Evolutionary conservation across 2,329 filamentous ascomycete genomes (phyloP).

Genomic region (Samsoniella hepiali): DNA sequence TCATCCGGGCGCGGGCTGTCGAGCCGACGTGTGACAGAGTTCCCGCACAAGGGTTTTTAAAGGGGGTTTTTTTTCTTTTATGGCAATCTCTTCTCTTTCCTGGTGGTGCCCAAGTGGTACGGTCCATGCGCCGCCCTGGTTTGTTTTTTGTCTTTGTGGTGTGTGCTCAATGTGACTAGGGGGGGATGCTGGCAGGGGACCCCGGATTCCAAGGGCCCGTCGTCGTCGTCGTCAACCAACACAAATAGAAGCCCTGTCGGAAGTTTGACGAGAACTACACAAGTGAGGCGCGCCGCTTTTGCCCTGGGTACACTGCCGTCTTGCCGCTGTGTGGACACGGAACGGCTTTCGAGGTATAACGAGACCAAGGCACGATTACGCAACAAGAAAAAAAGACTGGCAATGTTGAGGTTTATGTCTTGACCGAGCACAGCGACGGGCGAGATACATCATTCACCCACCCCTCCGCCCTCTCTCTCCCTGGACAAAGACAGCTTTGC

Average conservation of each 20-base stretch:
- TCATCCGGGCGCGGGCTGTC: not conserved
- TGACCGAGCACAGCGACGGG: not conserved
- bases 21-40: not conserved
- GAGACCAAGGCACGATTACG: too few relatives aligned
- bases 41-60: not conserved
- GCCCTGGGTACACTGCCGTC: too few relatives aligned
- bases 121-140: not conserved
- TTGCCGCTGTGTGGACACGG: not conserved
- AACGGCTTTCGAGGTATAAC: not conserved
- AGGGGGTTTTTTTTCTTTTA: not conserved
- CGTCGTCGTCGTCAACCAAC: constrained; percentile 3
- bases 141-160: not conserved
- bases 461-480: not conserved
- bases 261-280: not conserved
- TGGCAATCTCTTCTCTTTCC: not conserved
- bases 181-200: constrained; percentile 9
- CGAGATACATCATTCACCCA: not conserved
- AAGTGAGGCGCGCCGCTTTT: not conserved
- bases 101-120: not conserved
- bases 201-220: not conserved
- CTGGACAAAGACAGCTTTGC: not conserved
- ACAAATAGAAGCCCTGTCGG: not conserved
- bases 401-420: not conserved
- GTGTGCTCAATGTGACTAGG: not conserved
- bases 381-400: too few relatives aligned